phyloP scores from a whole-genome alignment of 306 rosid genomes.

The peach (Prunus persica) region DNA sequence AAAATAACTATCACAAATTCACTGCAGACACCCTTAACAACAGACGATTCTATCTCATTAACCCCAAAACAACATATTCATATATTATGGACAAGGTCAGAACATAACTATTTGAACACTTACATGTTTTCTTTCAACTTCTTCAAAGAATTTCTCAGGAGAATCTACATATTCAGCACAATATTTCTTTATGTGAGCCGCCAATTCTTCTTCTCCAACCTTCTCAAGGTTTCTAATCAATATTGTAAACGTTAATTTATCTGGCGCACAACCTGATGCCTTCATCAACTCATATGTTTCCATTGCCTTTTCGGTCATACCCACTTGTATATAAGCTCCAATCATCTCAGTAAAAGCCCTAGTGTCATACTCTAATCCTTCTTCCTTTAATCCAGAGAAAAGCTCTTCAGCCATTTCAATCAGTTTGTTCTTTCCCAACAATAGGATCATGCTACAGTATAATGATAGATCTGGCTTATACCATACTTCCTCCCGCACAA shows the following conservation, averaged over 20 bases:
- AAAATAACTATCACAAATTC: too few relatives aligned
- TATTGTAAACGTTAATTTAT: constrained; percentile 59
- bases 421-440: constrained; percentile 58
- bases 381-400: constrained; percentile 31
- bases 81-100: neutral
- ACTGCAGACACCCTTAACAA: neutral
- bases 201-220: constrained; percentile 41
- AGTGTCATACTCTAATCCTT: constrained; percentile 54
- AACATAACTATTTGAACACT: constrained; percentile 14
- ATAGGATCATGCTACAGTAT: constrained; percentile 56
- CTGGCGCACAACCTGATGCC: constrained; percentile 56
- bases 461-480: constrained; percentile 39
- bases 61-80: too few relatives aligned
- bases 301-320: constrained; percentile 55
- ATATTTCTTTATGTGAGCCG: constrained; percentile 47
- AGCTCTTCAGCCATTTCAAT: constrained; percentile 56
- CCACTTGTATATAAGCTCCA: constrained; percentile 58
- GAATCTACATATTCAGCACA: constrained; percentile 41
- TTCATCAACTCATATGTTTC: constrained; percentile 52
- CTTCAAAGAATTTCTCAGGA: constrained; percentile 39
- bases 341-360: constrained; percentile 70
- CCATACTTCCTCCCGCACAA: constrained; percentile 45
- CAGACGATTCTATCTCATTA: neutral
- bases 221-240: constrained; percentile 51
- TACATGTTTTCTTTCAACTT: constrained; percentile 33